Evolutionary conservation across 2,329 filamentous ascomycete species (phyloP).

Genomic region (Colletotrichum simmondsii): DNA sequence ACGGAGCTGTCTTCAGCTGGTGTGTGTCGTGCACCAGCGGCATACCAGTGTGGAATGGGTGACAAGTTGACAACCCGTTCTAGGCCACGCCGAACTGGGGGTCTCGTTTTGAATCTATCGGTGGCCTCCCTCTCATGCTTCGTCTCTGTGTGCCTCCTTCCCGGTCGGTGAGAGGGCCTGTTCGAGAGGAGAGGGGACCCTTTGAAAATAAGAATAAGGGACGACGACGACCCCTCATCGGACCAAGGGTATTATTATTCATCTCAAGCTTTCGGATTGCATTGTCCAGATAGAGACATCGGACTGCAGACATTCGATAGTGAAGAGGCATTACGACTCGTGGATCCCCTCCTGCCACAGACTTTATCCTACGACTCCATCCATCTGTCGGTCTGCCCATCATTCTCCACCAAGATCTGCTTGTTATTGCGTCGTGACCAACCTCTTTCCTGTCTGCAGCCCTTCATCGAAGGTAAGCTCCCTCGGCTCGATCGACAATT

Average conservation of each 20-base stretch:
- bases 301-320: too few species aligned
- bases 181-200: neutral
- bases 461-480: neutral
- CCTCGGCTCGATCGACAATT: constrained; percentile 1
- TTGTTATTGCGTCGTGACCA: neutral
- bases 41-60: neutral
- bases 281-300: neutral
- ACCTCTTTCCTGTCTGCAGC: neutral
- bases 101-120: neutral
- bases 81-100: constrained; percentile 15
- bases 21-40: neutral
- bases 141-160: neutral
- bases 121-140: constrained; percentile 15
- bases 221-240: constrained; percentile 13
- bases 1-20: neutral
- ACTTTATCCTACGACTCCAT: neutral
- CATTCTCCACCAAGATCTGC: neutral
- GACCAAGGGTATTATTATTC: constrained; percentile 6
- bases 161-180: neutral
- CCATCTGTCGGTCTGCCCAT: neutral
- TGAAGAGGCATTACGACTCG: neutral
- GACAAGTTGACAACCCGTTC: neutral
- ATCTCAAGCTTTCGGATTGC: neutral
- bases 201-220: constrained; percentile 32
- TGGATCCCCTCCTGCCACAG: neutral